phyloP scores from a whole-genome alignment of 768 basidiomycete species.

The Pluteus cervinus region DNA sequence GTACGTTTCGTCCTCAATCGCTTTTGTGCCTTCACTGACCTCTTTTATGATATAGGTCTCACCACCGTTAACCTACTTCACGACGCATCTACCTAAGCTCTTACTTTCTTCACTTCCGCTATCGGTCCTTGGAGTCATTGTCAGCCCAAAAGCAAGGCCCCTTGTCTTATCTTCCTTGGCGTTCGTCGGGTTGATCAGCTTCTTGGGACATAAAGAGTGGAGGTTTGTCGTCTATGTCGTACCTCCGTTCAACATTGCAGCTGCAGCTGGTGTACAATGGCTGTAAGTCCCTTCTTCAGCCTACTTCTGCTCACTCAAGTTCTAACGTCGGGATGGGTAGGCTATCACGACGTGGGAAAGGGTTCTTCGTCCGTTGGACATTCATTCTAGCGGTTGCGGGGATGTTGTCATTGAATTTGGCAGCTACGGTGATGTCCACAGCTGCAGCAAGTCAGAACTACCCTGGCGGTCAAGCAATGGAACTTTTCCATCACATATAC shows the following conservation, averaged over 20 bases:
- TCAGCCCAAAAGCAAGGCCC: constrained; percentile 43
- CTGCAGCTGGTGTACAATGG: constrained; percentile 56
- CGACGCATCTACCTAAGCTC: constrained; percentile 68
- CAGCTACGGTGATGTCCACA: constrained; percentile 46
- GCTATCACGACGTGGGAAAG: constrained; percentile 41
- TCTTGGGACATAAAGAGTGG: constrained; percentile 94
- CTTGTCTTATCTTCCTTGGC: constrained; percentile 45
- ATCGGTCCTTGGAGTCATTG: constrained; percentile 41
- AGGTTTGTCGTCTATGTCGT: constrained; percentile 88
- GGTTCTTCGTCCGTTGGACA: constrained; percentile 36
- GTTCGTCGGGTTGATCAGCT: constrained; percentile 64
- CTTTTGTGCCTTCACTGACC: not conserved
- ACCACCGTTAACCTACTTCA: constrained; percentile 63
- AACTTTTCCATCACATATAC: constrained; percentile 50
- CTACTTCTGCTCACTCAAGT: not conserved
- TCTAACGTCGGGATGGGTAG: constrained; percentile 21
- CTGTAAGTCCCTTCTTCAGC: constrained; percentile 43
- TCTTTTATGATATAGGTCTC: constrained; percentile 45
- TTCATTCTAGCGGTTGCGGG: constrained; percentile 38
- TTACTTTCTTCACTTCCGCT: constrained; percentile 62
- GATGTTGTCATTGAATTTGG: constrained; percentile 47
- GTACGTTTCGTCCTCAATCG: constrained; percentile 38
- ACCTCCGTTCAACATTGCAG: constrained; percentile 75
- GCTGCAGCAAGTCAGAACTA: constrained; percentile 72
- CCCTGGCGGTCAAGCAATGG: constrained; percentile 78